Evolutionary conservation across 768 basidiomycete genomes (phyloP).

Genomic region (Kwoniella dejecticola): DNA sequence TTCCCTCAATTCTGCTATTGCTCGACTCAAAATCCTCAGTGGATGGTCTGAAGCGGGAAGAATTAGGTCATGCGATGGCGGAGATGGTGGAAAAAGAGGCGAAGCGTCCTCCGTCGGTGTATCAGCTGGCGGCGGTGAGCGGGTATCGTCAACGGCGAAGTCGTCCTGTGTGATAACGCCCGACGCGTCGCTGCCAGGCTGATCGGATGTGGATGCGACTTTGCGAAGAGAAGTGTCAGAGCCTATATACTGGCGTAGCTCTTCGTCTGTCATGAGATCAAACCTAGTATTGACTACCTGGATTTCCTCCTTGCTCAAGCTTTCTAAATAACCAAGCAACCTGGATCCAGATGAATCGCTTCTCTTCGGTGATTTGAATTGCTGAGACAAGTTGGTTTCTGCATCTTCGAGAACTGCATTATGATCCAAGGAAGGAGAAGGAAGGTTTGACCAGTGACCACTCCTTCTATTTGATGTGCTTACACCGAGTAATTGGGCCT

Average conservation of each 20-base stretch:
- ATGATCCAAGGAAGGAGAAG: slow-evolving; percentile 10
- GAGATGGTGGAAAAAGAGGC: slow-evolving; percentile 47
- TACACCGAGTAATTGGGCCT: slow-evolving; percentile 30
- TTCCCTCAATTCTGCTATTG: slow-evolving; percentile 39
- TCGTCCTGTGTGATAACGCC: background rate
- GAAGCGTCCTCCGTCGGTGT: slow-evolving; percentile 8
- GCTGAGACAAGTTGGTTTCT: background rate
- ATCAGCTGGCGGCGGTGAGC: background rate
- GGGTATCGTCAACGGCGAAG: background rate
- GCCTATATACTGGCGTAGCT: slow-evolving; percentile 20
- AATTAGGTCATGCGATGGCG: slow-evolving; percentile 13
- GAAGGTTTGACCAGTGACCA: slow-evolving; percentile 4
- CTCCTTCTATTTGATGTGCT: slow-evolving; percentile 1
- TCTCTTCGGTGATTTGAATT: slow-evolving; percentile 3
- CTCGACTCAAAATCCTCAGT: slow-evolving; percentile 32
- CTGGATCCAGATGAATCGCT: slow-evolving; percentile 5
- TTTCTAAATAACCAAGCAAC: slow-evolving; percentile 15
- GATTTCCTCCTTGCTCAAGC: slow-evolving; percentile 34
- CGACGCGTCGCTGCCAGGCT: no score
- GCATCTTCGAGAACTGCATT: slow-evolving; percentile 10
- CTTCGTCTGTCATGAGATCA: slow-evolving; percentile 38
- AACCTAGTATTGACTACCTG: slow-evolving; percentile 34
- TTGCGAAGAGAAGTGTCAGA: background rate
- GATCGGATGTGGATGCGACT: background rate
- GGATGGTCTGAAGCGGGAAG: slow-evolving; percentile 33